A percentile compares a stretch with the other conserved stretches of the same genome.
phyloP scores from a whole-genome alignment of 176 grass and related monocot genomes.

The Paspalum vaginatum region DNA sequence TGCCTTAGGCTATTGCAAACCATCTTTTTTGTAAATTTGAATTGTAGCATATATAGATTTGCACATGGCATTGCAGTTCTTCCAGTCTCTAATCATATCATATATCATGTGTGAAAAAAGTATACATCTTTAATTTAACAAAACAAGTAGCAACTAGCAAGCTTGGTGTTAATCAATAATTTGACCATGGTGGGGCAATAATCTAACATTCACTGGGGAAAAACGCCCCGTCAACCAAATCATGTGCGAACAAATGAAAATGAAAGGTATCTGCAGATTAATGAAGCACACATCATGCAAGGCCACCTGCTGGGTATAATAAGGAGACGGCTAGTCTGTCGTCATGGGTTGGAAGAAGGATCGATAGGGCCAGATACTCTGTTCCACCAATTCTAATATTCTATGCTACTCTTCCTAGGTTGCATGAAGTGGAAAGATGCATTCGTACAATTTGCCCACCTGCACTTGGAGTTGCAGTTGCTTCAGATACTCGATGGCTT shows the following conservation, averaged over 20 bases:
- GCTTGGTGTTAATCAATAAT: slow-evolving; percentile 8
- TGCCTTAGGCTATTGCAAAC: neutral
- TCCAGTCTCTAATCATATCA: neutral
- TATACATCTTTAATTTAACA: slow-evolving; percentile 1
- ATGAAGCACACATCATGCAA: slow-evolving; percentile 18
- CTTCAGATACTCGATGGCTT: slow-evolving; percentile 97
- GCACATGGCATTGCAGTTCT: neutral
- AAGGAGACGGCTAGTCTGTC: neutral
- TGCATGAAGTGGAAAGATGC: neutral
- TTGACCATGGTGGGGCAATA: neutral
- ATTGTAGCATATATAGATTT: neutral
- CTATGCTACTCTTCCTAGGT: neutral
- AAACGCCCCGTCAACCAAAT: slow-evolving; percentile 10
- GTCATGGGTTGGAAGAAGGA: neutral
- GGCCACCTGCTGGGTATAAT: slow-evolving; percentile 11
- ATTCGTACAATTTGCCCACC: slow-evolving; percentile 43
- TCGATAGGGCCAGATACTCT: slow-evolving; percentile 3
- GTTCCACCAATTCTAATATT: neutral
- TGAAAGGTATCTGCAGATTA: slow-evolving; percentile 9
- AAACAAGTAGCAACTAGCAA: neutral
- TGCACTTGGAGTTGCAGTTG: slow-evolving; percentile 97
- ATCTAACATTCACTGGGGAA: neutral
- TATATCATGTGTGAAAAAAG: neutral
- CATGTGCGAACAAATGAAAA: neutral
- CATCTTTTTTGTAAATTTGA: neutral